Evolutionary conservation across 2,329 filamentous ascomycete genomes (phyloP).

Genomic region (Apiospora malaysiana): DNA sequence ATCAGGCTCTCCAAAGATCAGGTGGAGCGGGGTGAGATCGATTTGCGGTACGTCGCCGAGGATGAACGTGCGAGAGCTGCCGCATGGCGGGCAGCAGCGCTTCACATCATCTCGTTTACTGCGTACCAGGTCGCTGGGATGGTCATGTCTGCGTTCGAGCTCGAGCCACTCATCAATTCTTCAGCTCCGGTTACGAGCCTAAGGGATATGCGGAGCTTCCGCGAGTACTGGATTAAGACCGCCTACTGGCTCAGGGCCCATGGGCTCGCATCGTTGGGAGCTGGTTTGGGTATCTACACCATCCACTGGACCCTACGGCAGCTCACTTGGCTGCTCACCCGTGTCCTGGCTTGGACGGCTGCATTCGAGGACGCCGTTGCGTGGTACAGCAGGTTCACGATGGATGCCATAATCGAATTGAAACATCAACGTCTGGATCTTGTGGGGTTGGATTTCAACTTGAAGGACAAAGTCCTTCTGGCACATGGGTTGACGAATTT

Average conservation of each 20-base stretch:
- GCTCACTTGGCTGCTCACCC: not conserved
- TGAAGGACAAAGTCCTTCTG: not conserved
- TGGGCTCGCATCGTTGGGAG: not conserved
- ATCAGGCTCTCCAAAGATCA: not conserved
- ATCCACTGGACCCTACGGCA: not conserved
- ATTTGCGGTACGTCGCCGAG: not conserved
- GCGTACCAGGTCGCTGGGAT: not conserved
- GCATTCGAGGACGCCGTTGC: not conserved
- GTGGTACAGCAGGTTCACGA: not conserved
- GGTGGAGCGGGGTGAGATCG: not conserved
- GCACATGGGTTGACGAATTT: not conserved
- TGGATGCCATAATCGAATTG: not conserved
- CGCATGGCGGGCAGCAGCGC: not conserved
- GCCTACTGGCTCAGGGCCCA: not conserved
- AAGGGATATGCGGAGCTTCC: not conserved
- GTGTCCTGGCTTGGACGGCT: not conserved
- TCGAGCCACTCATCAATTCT: not conserved
- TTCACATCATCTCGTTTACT: slow-evolving; percentile 6
- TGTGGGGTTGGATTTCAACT: not conserved
- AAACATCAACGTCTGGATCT: not conserved
- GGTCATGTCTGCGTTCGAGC: not conserved
- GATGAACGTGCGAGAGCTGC: not conserved
- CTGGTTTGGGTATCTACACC: not conserved
- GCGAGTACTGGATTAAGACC: too few relatives aligned
- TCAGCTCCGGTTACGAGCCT: not conserved